Percentiles rank a stretch among this genome's conserved stretches.
phyloP scores from a whole-genome alignment of 2,329 filamentous ascomycete species.

The Botrytis sinoallii region DNA sequence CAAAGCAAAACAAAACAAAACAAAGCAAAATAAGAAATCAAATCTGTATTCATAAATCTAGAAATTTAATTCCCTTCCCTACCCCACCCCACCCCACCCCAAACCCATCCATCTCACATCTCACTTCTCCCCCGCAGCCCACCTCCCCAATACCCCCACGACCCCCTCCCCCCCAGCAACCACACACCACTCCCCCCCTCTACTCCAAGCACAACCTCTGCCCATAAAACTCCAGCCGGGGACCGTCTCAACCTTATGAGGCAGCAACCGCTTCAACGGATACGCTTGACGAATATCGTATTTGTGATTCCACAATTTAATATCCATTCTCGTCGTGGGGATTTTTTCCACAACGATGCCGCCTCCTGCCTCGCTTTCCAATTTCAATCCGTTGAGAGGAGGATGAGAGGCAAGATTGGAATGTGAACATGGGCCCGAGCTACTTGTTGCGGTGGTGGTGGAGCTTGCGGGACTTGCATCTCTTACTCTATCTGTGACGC shows the following conservation, averaged over 20 bases:
- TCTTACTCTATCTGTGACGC: not conserved
- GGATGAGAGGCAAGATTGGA: not conserved
- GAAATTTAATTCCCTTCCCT: no score
- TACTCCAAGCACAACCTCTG: slow-evolving; percentile 35
- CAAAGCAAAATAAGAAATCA: no score
- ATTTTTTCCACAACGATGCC: not conserved
- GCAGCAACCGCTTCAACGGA: slow-evolving; percentile 19
- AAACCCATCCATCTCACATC: not conserved
- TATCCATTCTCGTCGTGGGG: not conserved
- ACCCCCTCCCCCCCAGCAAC: slow-evolving; percentile 33
- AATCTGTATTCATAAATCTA: no score
- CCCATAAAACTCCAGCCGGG: slow-evolving; percentile 29
- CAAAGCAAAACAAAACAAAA: no score
- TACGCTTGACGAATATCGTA: slow-evolving; percentile 27
- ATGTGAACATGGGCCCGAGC: not conserved
- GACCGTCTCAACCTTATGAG: slow-evolving; percentile 32
- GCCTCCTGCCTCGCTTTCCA: not conserved
- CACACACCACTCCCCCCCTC: slow-evolving; percentile 35
- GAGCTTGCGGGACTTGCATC: not conserved
- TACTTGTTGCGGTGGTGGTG: not conserved
- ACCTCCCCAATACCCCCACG: slow-evolving; percentile 30
- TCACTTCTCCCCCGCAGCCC: slow-evolving; percentile 10
- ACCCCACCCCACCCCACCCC: no score
- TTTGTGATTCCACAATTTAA: slow-evolving; percentile 28
- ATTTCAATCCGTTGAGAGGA: not conserved